A percentile compares a stretch with the other conserved stretches of the same genome.
These are phyloP conservation scores for Ophiostoma angusticollis DNA, from an alignment of 2,329 filamentous ascomycete species.

Conservation along the genomic window DNA sequence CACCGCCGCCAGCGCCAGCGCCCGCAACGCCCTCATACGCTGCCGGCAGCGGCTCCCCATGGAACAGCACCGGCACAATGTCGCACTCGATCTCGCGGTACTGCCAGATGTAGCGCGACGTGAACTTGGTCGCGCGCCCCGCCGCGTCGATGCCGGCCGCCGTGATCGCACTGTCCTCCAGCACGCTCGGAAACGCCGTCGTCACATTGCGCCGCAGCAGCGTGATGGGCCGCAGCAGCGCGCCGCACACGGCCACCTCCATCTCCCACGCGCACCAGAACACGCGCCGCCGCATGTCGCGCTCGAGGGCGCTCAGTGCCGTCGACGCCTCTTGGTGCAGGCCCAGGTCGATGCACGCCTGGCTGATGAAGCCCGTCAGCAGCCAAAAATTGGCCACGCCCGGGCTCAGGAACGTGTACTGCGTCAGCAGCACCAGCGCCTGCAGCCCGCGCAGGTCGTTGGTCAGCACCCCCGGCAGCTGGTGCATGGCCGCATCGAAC, in stretches of 20 bases:
- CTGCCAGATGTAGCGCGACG: slow-evolving; percentile 4
- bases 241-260: slow-evolving; percentile 7
- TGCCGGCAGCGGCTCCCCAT: slow-evolving; percentile 3
- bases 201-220: slow-evolving; percentile 3
- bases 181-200: neutral
- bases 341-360: slow-evolving; percentile 47
- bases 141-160: neutral
- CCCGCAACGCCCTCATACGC: neutral
- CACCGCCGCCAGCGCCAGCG: neutral
- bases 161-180: slow-evolving; percentile 1
- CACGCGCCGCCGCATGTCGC: slow-evolving; percentile 66
- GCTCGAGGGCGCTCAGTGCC: slow-evolving; percentile 38
- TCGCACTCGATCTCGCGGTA: slow-evolving; percentile 5
- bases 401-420: slow-evolving; percentile 5
- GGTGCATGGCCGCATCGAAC: slow-evolving; percentile 2
- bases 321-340: slow-evolving; percentile 35
- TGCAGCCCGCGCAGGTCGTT: slow-evolving; percentile 7
- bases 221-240: slow-evolving; percentile 4
- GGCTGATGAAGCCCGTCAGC: slow-evolving; percentile 5
- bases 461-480: slow-evolving; percentile 2
- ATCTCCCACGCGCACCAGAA: slow-evolving; percentile 47
- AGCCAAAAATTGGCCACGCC: slow-evolving; percentile 8
- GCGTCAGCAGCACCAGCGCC: slow-evolving; percentile 4
- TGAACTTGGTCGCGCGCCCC: slow-evolving; percentile 4
- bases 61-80: slow-evolving; percentile 5